Conservation (phyloP, 495 filamentous ascomycete species). For the Penicillium daleae region DNA sequence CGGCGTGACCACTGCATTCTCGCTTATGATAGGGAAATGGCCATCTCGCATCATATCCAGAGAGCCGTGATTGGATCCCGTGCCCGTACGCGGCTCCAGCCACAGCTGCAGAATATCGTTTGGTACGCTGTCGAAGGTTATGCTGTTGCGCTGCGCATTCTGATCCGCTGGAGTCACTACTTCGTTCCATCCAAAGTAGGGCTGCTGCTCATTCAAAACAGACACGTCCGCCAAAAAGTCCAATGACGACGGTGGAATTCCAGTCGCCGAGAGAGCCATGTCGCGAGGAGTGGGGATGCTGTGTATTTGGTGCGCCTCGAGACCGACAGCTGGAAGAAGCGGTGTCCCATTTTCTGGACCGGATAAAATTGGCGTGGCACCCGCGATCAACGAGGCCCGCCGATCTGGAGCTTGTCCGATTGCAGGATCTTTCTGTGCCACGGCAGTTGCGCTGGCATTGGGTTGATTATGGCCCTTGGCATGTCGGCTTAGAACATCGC, state of each 20-base stretch:
- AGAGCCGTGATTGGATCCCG: slow-evolving; percentile 40
- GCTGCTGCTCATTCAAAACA: slow-evolving; percentile 39
- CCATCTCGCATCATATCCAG: slow-evolving; percentile 39
- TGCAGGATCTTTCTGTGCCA: slow-evolving; percentile 23
- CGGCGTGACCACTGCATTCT: slow-evolving; percentile 29
- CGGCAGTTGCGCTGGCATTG: slow-evolving; percentile 24
- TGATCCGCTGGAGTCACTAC: slow-evolving; percentile 32
- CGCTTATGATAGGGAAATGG: slow-evolving; percentile 37
- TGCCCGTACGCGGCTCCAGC: slow-evolving; percentile 45
- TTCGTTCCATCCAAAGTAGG: slow-evolving; percentile 44
- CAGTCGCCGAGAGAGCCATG: slow-evolving; percentile 28
- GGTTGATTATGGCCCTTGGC: slow-evolving; percentile 51
- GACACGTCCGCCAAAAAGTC: slow-evolving; percentile 48
- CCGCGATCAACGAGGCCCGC: slow-evolving; percentile 25
- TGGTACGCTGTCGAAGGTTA: slow-evolving; percentile 33
- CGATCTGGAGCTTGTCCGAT: slow-evolving; percentile 24
- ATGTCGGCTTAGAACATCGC: slow-evolving; percentile 58
- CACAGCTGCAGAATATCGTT: slow-evolving; percentile 47
- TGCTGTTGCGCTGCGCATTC: slow-evolving; percentile 25
- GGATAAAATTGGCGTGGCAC: slow-evolving; percentile 18
- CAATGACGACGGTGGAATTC: slow-evolving; percentile 37
- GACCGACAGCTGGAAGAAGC: slow-evolving; percentile 23
- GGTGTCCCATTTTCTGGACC: slow-evolving; percentile 26
- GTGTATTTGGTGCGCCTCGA: slow-evolving; percentile 22
- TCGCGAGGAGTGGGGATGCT: slow-evolving; percentile 28